Conservation (phyloP, 2,329 filamentous ascomycete genomes). For the Aspergillus pseudotamarii region DNA sequence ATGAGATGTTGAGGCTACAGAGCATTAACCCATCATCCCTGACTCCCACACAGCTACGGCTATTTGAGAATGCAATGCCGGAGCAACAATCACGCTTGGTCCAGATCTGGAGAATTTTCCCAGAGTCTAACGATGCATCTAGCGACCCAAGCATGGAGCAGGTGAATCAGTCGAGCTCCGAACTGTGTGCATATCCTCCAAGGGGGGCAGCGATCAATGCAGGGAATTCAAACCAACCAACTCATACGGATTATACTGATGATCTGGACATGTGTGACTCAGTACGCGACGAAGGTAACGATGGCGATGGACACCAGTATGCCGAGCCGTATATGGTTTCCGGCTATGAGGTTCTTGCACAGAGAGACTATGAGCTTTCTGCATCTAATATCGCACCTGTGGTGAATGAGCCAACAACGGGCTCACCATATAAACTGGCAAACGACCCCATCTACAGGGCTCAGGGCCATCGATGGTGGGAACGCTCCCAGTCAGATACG, state of each 20-base stretch:
- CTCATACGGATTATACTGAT: neutral
- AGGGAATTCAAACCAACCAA: neutral
- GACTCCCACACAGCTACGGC: constrained; percentile 72
- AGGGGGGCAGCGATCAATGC: neutral
- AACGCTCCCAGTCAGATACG: constrained; percentile 28
- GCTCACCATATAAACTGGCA: constrained; percentile 37
- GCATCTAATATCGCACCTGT: constrained; percentile 14
- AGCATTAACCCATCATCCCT: constrained; percentile 68
- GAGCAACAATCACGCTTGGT: constrained; percentile 74
- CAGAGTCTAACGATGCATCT: constrained; percentile 33
- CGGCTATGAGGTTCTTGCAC: constrained; percentile 74
- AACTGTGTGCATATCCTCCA: neutral
- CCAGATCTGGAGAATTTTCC: constrained; percentile 83
- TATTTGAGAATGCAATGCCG: constrained; percentile 75
- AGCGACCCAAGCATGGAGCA: neutral
- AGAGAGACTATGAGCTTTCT: constrained; percentile 60
- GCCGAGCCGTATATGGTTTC: constrained; percentile 83
- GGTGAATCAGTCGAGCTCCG: neutral
- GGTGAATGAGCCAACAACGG: constrained; percentile 31
- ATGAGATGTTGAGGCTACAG: constrained; percentile 52
- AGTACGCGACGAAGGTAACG: constrained; percentile 22
- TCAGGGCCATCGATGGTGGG: constrained; percentile 44
- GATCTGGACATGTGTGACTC: constrained; percentile 51
- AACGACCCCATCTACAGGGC: constrained; percentile 44
- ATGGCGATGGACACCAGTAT: constrained; percentile 40